These are phyloP conservation scores for Globisporangium recalcitrans DNA, from an alignment of 352 stramenopile species.

Conservation along the genomic window DNA sequence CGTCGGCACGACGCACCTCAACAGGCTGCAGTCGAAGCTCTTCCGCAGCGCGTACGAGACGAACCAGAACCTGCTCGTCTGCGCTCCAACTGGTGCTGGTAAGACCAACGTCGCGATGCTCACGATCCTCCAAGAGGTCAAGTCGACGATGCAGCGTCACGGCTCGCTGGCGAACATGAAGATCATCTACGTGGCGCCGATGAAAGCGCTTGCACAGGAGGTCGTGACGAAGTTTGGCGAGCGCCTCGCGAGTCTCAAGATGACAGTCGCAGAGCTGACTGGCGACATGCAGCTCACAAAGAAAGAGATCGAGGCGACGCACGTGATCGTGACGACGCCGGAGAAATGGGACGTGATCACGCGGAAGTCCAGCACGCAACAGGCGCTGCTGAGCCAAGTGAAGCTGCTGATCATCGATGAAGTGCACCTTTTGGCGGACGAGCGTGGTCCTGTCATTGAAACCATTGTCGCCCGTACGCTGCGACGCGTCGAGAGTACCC, in stretches of 20 bases:
- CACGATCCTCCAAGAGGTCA: constrained; percentile 91
- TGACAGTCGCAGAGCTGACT: constrained; percentile 91
- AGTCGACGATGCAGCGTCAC: constrained; percentile 51
- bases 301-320: constrained; percentile 93
- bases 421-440: constrained; percentile 98
- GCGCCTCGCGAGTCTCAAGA: constrained; percentile 56
- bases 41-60: constrained; percentile 95
- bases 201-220: constrained; percentile 98
- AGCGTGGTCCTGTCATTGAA: constrained; percentile 98
- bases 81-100: constrained; percentile 89
- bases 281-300: constrained; percentile 98
- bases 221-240: constrained; percentile 98
- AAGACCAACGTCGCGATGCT: constrained; percentile 99
- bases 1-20: constrained; percentile 82
- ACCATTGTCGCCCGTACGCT: constrained; percentile 98
- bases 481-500: constrained; percentile 96
- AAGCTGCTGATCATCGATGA: constrained; percentile 99
- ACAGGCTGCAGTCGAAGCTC: constrained; percentile 97
- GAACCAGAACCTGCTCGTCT: constrained; percentile 97
- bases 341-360: constrained; percentile 99
- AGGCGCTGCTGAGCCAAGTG: constrained; percentile 85
- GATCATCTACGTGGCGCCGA: constrained; percentile 96
- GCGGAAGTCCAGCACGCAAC: constrained; percentile 92
- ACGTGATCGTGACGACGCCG: constrained; percentile 97
- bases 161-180: constrained; percentile 79